Evolutionary conservation across 495 filamentous ascomycete species (phyloP).

Genomic region (Penicillium cosmopolitanum): DNA sequence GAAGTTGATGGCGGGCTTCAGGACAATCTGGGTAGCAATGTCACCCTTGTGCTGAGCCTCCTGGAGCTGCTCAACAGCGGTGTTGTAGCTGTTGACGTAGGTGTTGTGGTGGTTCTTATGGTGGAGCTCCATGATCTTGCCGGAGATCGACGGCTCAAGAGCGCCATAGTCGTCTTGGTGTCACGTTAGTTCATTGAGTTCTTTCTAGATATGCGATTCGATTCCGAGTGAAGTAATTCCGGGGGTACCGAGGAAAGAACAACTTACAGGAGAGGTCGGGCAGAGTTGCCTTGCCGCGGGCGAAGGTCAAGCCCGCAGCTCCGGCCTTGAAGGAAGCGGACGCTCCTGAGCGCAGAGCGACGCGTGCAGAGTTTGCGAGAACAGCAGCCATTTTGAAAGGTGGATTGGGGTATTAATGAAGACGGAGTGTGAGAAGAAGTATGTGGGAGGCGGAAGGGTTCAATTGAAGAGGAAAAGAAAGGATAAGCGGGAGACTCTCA

Average conservation of each 20-base stretch:
- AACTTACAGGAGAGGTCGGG: slow-evolving; percentile 88
- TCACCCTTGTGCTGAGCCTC: slow-evolving; percentile 55
- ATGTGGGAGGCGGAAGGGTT: slow-evolving; percentile 8
- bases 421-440: slow-evolving; percentile 11
- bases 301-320: slow-evolving; percentile 71
- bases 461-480: slow-evolving; percentile 10
- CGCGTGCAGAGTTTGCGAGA: slow-evolving; percentile 56
- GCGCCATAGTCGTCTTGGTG: slow-evolving; percentile 79
- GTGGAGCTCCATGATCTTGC: slow-evolving; percentile 96
- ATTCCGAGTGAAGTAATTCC: slow-evolving; percentile 1
- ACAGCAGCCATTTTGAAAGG: slow-evolving; percentile 57
- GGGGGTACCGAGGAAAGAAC: not conserved
- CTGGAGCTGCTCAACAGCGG: slow-evolving; percentile 59
- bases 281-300: slow-evolving; percentile 86
- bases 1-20: slow-evolving; percentile 93
- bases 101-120: slow-evolving; percentile 73
- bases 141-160: slow-evolving; percentile 92
- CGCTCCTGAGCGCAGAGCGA: slow-evolving; percentile 57
- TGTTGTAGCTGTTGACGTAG: slow-evolving; percentile 71
- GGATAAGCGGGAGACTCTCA: slow-evolving; percentile 8
- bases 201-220: not conserved
- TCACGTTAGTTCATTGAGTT: not conserved
- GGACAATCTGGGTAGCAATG: slow-evolving; percentile 70
- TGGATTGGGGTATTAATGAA: not conserved
- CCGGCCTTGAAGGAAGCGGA: slow-evolving; percentile 53